phyloP scores from a whole-genome alignment of 2,329 filamentous ascomycete genomes.

The Fusarium oligoseptatum region DNA sequence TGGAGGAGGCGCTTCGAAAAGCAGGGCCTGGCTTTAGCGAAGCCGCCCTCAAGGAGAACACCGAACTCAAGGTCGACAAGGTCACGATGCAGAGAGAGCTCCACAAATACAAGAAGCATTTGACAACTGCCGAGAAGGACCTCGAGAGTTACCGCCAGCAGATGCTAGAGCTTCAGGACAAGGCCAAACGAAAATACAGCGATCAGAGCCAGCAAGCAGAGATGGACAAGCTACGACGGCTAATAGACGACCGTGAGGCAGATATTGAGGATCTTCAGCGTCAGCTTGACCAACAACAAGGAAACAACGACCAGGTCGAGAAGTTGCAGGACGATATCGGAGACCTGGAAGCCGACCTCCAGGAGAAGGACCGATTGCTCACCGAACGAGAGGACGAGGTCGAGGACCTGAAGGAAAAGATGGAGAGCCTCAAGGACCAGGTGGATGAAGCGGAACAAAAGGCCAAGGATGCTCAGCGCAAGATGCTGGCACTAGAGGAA shows the following conservation, averaged over 20 bases:
- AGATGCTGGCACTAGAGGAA: conserved; percentile 68
- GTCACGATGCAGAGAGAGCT: conserved; percentile 91
- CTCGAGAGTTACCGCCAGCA: conserved; percentile 87
- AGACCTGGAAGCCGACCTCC: conserved; percentile 80
- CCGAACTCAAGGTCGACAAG: conserved; percentile 93
- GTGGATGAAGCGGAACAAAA: conserved; percentile 68
- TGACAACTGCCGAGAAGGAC: conserved; percentile 86
- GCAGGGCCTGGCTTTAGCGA: conserved; percentile 91
- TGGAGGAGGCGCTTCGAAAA: conserved; percentile 91
- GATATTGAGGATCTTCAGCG: conserved; percentile 72
- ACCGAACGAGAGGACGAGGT: conserved; percentile 82
- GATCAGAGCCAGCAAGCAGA: conserved; percentile 77
- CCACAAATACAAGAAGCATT: conserved; percentile 85
- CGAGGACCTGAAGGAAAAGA: conserved; percentile 71
- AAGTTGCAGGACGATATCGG: conserved; percentile 80
- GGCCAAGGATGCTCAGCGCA: conserved; percentile 67
- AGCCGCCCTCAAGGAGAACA: conserved; percentile 91
- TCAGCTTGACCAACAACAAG: conserved; percentile 69
- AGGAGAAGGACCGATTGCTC: conserved; percentile 80
- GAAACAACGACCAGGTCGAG: conserved; percentile 70
- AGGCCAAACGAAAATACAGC: conserved; percentile 80
- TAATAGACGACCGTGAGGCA: conserved; percentile 69
- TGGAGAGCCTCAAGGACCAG: conserved; percentile 70
- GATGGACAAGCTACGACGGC: conserved; percentile 68
- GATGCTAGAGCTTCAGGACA: conserved; percentile 85